Evolutionary conservation across 176 grass and related monocot genomes (phyloP).

Genomic region (Paspalum vaginatum): DNA sequence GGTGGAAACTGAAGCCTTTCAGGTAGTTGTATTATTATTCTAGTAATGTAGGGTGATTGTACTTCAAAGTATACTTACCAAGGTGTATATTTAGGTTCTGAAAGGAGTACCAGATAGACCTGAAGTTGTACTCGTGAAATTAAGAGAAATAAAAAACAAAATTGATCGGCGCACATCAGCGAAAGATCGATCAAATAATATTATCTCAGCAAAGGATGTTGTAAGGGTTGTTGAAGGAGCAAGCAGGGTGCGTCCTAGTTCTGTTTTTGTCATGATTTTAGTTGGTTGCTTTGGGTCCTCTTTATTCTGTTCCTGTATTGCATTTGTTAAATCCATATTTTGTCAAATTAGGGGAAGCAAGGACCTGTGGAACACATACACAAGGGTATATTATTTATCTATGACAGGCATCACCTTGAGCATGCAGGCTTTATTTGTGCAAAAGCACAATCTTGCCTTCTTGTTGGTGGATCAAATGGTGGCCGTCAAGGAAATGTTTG

Average conservation of each 20-base stretch:
- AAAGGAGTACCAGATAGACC: constrained; percentile 92
- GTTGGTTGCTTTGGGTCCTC: constrained; percentile 2
- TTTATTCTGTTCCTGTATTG: constrained; percentile 13
- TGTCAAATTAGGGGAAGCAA: constrained; percentile 85
- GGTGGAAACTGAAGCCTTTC: constrained; percentile 94
- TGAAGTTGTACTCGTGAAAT: constrained; percentile 90
- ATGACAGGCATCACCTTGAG: constrained; percentile 96
- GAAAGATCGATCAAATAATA: constrained; percentile 81
- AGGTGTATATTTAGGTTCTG: constrained; percentile 69
- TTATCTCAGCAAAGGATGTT: constrained; percentile 89
- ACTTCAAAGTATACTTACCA: constrained; percentile 43
- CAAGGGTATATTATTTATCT: constrained; percentile 89
- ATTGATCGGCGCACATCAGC: constrained; percentile 72
- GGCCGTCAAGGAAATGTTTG: constrained; percentile 65
- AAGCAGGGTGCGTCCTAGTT: constrained; percentile 62
- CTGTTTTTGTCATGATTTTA: constrained; percentile 4
- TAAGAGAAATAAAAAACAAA: constrained; percentile 97
- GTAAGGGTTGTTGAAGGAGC: constrained; percentile 88
- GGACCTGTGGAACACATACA: constrained; percentile 98
- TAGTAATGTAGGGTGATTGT: neutral
- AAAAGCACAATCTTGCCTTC: constrained; percentile 90
- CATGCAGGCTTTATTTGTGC: constrained; percentile 97
- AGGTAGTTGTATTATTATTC: constrained; percentile 41
- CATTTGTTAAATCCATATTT: constrained; percentile 32
- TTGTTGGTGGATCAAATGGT: constrained; percentile 80